Percentiles rank a stretch among this genome's conserved stretches.
Conservation (phyloP, 768 basidiomycete species). For the Lactarius akahatsu region DNA sequence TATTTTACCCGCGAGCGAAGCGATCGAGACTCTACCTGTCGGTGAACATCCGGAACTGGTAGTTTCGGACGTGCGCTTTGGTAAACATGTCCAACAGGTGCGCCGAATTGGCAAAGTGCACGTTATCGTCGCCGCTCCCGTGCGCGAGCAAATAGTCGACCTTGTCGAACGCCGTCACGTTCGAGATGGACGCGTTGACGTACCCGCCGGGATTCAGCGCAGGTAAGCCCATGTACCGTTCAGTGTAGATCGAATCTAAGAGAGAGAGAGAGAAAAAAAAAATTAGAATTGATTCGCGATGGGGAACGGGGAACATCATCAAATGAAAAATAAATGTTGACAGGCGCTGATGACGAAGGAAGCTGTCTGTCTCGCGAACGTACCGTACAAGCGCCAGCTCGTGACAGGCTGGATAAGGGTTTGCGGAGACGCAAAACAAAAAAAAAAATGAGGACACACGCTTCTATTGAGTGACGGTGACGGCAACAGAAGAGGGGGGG, state of each 20-base stretch:
- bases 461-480: constrained; percentile 3
- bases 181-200: constrained; percentile 80
- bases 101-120: constrained; percentile 90
- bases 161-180: constrained; percentile 82
- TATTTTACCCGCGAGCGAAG: neutral
- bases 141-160: constrained; percentile 84
- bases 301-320: neutral
- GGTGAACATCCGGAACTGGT: constrained; percentile 94
- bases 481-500: neutral
- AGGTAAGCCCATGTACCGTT: constrained; percentile 93
- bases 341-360: neutral
- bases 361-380: constrained; percentile 28
- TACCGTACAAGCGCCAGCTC: constrained; percentile 81
- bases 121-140: constrained; percentile 95
- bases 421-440: neutral
- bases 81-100: constrained; percentile 94
- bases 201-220: constrained; percentile 82
- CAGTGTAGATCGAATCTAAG: constrained; percentile 92
- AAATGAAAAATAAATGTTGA: neutral
- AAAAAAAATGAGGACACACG: neutral
- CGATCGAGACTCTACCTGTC: constrained; percentile 63
- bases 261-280: neutral
- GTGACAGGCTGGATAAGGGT: constrained; percentile 65
- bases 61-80: constrained; percentile 63
- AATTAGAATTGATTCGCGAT: neutral